Evolutionary conservation across 2,329 filamentous ascomycete species (phyloP), one percentile per base, ranked within the genome.

Genomic region (Ceratocystis cubensis): DNA sequence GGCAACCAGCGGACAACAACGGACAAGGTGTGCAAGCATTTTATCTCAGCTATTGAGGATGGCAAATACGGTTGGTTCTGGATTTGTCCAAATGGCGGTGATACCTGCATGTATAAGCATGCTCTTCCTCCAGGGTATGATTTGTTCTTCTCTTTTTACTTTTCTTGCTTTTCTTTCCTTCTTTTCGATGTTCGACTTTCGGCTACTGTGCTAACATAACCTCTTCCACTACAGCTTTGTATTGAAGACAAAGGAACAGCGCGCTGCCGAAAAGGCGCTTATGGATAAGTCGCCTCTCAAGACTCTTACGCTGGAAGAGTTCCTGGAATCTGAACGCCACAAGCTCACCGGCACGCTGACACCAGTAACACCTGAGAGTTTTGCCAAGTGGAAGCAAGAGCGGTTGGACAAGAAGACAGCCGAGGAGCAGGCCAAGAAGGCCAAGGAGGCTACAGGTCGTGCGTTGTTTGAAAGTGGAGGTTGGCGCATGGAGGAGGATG

Each of bases 31-130:
- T 99, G 94, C 89, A 99, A 97, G 78, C 96, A 80, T 81, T 99
- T 99, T 75, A 94, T 97, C 75, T 87, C 92, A 71, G 94, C 94
- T 30, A 94, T 99, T 69, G 94, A 99, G 78, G 94, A 99, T 74
- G 89, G 91, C 73, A 99, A 97, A 78, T 99, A 99, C 73, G 94
- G 94, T 69, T 99, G 94, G 94, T 97, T 99, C 78, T 99, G 94
- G 94, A 82, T 86, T 68, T 99, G 94, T 82, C 94, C 94, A 61
- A 97, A 97, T 73, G 92, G 91, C 70, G 93, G 89, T 70, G 88
- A 99, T 75, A 90, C 96, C 77, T 99, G 94, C 88, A 97, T 94
- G 88, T 99, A 99, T 75, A 92, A 89, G 78, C 94, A 99, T 76
- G 91, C 89, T 73, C 82, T 99, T 72, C 94, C 95, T 72, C 89